Percentiles rank a stretch among this genome's conserved stretches.
phyloP scores from a whole-genome alignment of 2,329 filamentous ascomycete species.

The Helminthosporium solani region DNA sequence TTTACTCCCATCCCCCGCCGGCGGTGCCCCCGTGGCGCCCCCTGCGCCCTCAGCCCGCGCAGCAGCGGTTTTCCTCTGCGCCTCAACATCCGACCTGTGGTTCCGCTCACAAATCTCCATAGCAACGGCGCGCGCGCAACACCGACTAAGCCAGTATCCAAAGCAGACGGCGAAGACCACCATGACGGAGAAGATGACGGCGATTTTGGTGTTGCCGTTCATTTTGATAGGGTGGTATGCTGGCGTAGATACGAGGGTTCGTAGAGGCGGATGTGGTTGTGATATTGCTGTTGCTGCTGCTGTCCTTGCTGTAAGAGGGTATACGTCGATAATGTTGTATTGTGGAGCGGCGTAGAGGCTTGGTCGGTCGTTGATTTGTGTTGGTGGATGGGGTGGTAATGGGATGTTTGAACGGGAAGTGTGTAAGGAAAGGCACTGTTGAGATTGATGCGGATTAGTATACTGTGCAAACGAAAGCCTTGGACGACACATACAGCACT shows the following conservation, averaged over 20 bases:
- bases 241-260: no score
- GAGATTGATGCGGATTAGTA: no score
- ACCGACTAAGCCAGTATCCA: slow-evolving; percentile 16
- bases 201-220: slow-evolving; percentile 12
- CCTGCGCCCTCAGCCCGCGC: neutral
- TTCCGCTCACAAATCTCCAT: slow-evolving; percentile 14
- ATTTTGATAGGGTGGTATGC: slow-evolving; percentile 1
- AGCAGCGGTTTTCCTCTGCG: no score
- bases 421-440: no score
- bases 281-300: neutral
- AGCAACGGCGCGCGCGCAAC: slow-evolving; percentile 16
- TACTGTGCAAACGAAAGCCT: neutral
- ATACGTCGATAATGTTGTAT: neutral
- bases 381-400: no score
- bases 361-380: neutral
- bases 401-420: no score
- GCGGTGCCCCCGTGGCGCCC: neutral
- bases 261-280: neutral
- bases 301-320: neutral
- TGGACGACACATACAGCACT: neutral
- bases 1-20: neutral
- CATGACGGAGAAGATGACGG: slow-evolving; percentile 16
- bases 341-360: neutral
- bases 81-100: slow-evolving; percentile 7
- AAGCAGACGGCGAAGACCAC: slow-evolving; percentile 17